Base-by-base conservation (phyloP, 345 rosid genomes). In the Lepidium africanum region DNA sequence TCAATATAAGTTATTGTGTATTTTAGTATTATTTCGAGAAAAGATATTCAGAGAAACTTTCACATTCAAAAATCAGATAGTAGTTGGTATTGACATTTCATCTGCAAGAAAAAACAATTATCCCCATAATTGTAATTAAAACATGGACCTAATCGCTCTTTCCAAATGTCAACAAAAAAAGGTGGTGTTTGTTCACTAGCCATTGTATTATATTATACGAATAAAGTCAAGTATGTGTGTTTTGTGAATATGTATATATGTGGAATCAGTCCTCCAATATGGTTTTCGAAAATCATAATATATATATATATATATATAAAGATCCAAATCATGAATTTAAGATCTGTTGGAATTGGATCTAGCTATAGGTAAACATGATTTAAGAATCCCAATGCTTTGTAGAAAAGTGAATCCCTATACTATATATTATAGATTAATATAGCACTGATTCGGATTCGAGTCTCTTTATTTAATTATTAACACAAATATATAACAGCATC, bases 171-270 rank as follows among this genome's bases (percentile, higher is more conserved):
- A 73, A 73, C 72, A 41, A 21, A 43, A 42, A 41, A 39, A 30
- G 57, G 46, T 73, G 10, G 66, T 65, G 72, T 73, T 73, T 65
- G 77, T 73, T 73, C 72, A 73, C 72, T 73, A 57, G 72, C 60
- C 51, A 49, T 13, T 65, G 37, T 11, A 57, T 30, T 58, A 57
- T 39, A 65, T 42, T 59, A 71, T 62, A 61, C 17, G 17, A 63
- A 63, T 47, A 47, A 63, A n/a, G 23, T 42, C 19, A 21, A 30
- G 53, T 10, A 30, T 27, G 43, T 36, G 14, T 36, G n/a, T 55
- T 55, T 17, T 15, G 6, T 35, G n/a, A 16, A 16, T 36, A 17
- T 17, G 5, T 35, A 14, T 1, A 52, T 52, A 15, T 53, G 9
- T 54, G 9, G 9, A 55, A 37, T 56, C 43, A 15, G 9, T 6